Conservation (phyloP, 768 basidiomycete genomes). For the Russula virescens region DNA sequence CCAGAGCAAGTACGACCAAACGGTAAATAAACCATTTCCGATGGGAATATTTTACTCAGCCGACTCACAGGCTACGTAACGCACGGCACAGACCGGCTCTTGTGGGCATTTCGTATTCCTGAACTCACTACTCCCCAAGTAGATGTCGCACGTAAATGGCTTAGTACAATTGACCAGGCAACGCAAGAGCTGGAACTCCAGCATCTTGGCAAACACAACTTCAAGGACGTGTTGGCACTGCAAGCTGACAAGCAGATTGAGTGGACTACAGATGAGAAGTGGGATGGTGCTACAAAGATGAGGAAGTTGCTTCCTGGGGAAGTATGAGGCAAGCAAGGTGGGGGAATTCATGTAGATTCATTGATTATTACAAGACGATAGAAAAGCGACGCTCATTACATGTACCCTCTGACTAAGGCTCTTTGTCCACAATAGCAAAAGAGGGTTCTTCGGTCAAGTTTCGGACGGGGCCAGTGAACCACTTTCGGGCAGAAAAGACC, state of each 20-base stretch:
- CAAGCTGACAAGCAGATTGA: slow-evolving; percentile 44
- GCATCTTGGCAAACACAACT: slow-evolving; percentile 25
- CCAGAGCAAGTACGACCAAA: slow-evolving; percentile 51
- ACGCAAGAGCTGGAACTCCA: slow-evolving; percentile 37
- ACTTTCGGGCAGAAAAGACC: slow-evolving; percentile 60
- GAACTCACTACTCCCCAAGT: slow-evolving; percentile 43
- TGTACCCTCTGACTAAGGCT: not conserved
- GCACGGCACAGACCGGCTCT: slow-evolving; percentile 55
- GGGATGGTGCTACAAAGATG: slow-evolving; percentile 45
- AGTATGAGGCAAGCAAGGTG: slow-evolving; percentile 24
- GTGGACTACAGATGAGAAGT: slow-evolving; percentile 52
- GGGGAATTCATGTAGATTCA: not conserved
- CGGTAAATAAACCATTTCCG: slow-evolving; percentile 36
- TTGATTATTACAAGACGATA: not conserved
- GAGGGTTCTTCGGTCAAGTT: slow-evolving; percentile 29
- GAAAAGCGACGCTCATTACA: not conserved
- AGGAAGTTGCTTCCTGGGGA: slow-evolving; percentile 33
- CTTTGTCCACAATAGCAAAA: slow-evolving; percentile 9
- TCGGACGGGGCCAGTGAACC: slow-evolving; percentile 63
- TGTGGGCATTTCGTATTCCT: slow-evolving; percentile 58
- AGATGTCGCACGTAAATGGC: slow-evolving; percentile 48
- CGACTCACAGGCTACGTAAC: slow-evolving; percentile 54
- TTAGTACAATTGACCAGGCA: slow-evolving; percentile 45
- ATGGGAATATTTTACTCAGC: not conserved
- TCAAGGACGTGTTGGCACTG: slow-evolving; percentile 42